Evolutionary conservation across 805 yeast genomes (phyloP), one percentile per base, ranked within the genome.

Genomic region (Wickerhamomyces sydowiorum): DNA sequence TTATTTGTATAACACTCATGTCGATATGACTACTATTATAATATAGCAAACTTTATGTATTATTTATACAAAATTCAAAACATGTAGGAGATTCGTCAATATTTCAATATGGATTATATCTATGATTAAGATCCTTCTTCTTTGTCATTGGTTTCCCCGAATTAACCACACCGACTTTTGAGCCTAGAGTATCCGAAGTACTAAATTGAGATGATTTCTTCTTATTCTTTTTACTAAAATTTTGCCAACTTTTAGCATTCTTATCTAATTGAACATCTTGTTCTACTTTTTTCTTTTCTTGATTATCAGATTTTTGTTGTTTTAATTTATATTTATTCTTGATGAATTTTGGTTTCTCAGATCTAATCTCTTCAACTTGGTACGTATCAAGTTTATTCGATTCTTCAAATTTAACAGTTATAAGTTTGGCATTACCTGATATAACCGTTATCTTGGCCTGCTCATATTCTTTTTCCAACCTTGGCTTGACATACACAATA

Each of bases 211-310:
- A 40, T 25, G 22, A 19, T 6, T 44, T 50, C 22, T 34, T 41
- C 43, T 50, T 50, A 32, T 49, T 50, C 13, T 29, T 29, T 29
- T 29, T 29, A 17, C 17, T 44, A 27, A 52, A 52, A 18, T 24
- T 45, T 33, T 49, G 42, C 56, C 56, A 52, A 34, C 42, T 48
- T 27, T 46, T 39, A 6, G 45, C 54, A 41, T 44, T 41, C 22
- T 44, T 46, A 33, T 44, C 38, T 10, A 52, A 22, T 24, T 43
- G 25, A n/a, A 44, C 52, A 17, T 48, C 42, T 24, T 39, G 37
- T 17, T 40, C 41, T 13, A 37, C 40, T 24, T 47, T 43, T n/a
- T 38, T 40, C 31, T 46, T 33, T 34, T 39, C 38, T 32, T 44
- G 44, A 4, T 42, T 27, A 17, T 21, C 24, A 15, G 7, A 13